Percentiles rank a stretch among this genome's conserved stretches.
phyloP scores from a whole-genome alignment of 805 yeast species.

The Kuraishia floccosa region DNA sequence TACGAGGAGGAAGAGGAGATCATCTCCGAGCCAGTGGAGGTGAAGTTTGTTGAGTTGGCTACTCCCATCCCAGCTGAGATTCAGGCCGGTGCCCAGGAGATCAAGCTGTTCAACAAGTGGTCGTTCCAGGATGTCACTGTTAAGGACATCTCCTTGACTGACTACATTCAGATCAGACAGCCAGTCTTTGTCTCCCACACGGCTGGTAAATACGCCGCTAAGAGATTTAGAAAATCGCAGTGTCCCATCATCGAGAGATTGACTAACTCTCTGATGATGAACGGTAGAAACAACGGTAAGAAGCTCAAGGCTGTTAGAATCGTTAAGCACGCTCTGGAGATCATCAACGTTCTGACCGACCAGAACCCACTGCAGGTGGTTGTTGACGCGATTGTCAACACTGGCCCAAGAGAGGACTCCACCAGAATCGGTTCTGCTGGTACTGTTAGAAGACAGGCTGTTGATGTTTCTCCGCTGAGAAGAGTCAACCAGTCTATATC shows the following conservation, averaged over 20 bases:
- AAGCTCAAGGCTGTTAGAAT: conserved; percentile 99
- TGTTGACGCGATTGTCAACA: conserved; percentile 98
- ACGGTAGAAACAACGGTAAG: conserved; percentile 99
- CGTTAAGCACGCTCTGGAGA: conserved; percentile 98
- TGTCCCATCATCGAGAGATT: conserved; percentile 99
- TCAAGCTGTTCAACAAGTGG: conserved; percentile 99
- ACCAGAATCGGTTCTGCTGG: conserved; percentile 99
- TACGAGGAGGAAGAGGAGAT: conserved; percentile 48
- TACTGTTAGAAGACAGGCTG: conserved; percentile 99
- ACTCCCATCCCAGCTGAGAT: conserved; percentile 95
- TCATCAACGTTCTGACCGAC: conserved; percentile 94
- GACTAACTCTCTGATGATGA: conserved; percentile 99
- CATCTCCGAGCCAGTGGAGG: conserved; percentile 76
- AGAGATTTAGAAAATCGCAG: conserved; percentile 99
- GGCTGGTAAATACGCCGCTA: conserved; percentile 98
- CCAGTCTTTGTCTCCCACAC: conserved; percentile 98
- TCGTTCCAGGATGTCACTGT: conserved; percentile 95
- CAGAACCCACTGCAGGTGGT: conserved; percentile 99
- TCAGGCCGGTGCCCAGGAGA: conserved; percentile 90
- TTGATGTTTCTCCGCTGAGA: conserved; percentile 99
- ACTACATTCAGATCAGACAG: conserved; percentile 95
- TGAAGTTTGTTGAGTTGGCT: conserved; percentile 77
- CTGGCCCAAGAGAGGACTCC: conserved; percentile 99
- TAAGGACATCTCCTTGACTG: conserved; percentile 96
- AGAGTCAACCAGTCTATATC: conserved; percentile 99